phyloP scores from a whole-genome alignment of 345 rosid genomes.

The Moricandia moricandioides region DNA sequence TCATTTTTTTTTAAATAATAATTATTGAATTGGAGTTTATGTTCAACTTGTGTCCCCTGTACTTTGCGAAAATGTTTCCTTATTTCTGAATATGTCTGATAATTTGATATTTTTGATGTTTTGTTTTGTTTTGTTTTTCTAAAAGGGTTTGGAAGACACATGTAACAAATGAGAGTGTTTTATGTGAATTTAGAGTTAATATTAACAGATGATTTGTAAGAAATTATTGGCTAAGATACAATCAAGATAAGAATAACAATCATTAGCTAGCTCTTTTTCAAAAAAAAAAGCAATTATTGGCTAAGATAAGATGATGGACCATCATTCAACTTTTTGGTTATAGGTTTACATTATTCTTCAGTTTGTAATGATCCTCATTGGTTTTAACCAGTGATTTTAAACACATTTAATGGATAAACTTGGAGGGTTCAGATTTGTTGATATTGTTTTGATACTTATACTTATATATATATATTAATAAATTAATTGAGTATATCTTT shows the following conservation, averaged over 20 bases:
- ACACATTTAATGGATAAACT: not conserved
- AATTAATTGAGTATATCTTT: not conserved
- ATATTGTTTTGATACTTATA: not conserved
- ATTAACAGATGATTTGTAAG: not conserved
- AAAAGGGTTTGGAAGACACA: not conserved
- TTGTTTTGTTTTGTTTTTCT: slow-evolving; percentile 2
- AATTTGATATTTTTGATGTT: not conserved
- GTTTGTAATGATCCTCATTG: slow-evolving; percentile 7
- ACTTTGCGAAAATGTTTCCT: slow-evolving; percentile 16
- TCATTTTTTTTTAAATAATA: not conserved
- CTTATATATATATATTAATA: not conserved
- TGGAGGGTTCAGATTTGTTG: not conserved
- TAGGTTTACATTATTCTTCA: slow-evolving; percentile 1
- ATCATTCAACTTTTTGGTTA: slow-evolving; percentile 18
- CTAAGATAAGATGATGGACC: slow-evolving; percentile 21
- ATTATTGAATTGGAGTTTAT: not conserved
- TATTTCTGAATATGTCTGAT: not conserved
- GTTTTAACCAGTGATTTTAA: not conserved
- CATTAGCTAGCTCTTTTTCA: no score
- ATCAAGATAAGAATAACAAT: not conserved
- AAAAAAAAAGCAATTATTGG: no score
- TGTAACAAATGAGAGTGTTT: not conserved
- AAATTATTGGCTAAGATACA: not conserved
- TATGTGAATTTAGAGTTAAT: no score
- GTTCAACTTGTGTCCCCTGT: slow-evolving; percentile 19